Evolutionary conservation across 768 basidiomycete genomes (phyloP), one percentile per base, ranked within the genome.

Genomic region (Lentinula edodes): DNA sequence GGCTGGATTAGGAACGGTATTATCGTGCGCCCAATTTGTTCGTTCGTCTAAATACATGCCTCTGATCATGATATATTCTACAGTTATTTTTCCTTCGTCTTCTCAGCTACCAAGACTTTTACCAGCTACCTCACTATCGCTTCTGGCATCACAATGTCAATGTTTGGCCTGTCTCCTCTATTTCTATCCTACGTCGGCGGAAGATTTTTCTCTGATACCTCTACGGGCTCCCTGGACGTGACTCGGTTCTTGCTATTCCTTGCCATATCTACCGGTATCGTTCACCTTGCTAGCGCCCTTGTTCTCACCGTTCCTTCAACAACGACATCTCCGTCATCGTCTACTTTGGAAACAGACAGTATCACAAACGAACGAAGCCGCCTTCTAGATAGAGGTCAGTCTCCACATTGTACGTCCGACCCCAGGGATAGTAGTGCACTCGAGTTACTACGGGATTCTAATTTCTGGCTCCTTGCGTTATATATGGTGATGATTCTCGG

Each of bases 161-260:
- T 91, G 23, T 92, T 91, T 67, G 90, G 91, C n/a, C 79, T 92
- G 38, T 93, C 91, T 0, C 91, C 91, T 0, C 75, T 92, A 20
- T 83, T 90, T 65, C 79, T 92, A 6, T 87, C 90, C 20, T 61
- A 81, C 23, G 62, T 91, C 41, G 90, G 88, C 3, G 83, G 87
- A 4, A 74, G 61, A 15, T 84, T 77, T 68, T 92, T 92, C 71
- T 84, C 81, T 5, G 72, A 76, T 42, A 65, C 72, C 12, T 69
- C 72, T 52, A 76, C 75, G 28, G 81, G 80, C 35, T 48, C 76
- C 75, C 53, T 82, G 72, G 64, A 81, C 76, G 67, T 82, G 68
- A 28, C 75, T 13, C 63, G 64, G 12, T 92, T 83, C 69, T 74
- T 86, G 23, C 72, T 67, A 10, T 89, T 86, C 69, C 73, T 92